These are phyloP conservation scores for Phytophthora sojae DNA, from an alignment of 352 stramenopile species.

Conservation along the genomic window DNA sequence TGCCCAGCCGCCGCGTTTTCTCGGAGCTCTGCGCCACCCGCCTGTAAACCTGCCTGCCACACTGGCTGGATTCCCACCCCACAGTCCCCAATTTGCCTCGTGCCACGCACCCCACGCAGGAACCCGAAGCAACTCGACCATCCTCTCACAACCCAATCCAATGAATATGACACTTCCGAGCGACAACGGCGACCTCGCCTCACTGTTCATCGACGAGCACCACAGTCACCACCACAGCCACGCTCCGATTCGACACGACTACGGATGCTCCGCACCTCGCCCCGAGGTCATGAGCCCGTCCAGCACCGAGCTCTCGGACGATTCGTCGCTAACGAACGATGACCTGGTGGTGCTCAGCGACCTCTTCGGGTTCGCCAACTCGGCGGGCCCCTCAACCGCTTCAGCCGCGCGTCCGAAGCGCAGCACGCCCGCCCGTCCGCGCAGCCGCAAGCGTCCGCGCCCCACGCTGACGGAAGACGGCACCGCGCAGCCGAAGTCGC, in stretches of 20 bases:
- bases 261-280: neutral
- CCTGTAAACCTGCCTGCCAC: conserved; percentile 18
- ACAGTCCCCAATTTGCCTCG: conserved; percentile 33
- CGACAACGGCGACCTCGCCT: conserved; percentile 27
- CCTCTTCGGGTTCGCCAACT: conserved; percentile 27
- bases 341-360: conserved; percentile 37
- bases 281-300: conserved; percentile 15
- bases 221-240: neutral
- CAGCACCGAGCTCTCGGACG: conserved; percentile 28
- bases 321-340: conserved; percentile 36
- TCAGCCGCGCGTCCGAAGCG: neutral
- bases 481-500: conserved; percentile 27
- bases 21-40: conserved; percentile 18
- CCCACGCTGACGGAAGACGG: neutral
- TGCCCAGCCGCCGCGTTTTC: conserved; percentile 22
- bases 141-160: neutral
- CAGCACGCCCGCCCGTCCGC: neutral
- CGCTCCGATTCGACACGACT: conserved; percentile 8
- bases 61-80: conserved; percentile 3
- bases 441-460: conserved; percentile 27
- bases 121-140: neutral
- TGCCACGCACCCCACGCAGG: neutral
- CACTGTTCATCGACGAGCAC: conserved; percentile 14
- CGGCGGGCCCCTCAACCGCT: neutral
- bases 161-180: conserved; percentile 26